phyloP scores from a whole-genome alignment of 2,329 filamentous ascomycete species.

The Chrysoporthe puriensis region DNA sequence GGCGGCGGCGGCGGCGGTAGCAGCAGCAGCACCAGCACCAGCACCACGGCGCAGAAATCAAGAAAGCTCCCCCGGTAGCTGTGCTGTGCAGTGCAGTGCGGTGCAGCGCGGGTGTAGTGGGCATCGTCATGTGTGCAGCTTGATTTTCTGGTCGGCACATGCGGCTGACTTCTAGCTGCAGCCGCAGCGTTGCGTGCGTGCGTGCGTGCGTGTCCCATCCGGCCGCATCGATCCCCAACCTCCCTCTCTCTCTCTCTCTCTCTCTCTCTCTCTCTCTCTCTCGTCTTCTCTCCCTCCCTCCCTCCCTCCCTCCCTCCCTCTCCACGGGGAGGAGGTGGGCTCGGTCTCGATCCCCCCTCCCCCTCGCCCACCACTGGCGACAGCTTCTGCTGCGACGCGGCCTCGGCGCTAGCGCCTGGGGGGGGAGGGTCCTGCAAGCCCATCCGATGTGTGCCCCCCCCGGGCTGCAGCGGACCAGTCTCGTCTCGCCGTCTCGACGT shows the following conservation, averaged over 20 bases:
- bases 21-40: not conserved
- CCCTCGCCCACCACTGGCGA: not conserved
- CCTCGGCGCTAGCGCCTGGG: too few species aligned
- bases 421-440: too few species aligned
- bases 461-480: not conserved
- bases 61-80: not conserved
- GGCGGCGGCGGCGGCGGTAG: too few species aligned
- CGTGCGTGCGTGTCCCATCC: too few species aligned
- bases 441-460: too few species aligned
- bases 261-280: not conserved
- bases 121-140: slow-evolving; percentile 17
- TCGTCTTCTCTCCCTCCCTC: not conserved
- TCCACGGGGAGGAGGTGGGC: too few species aligned
- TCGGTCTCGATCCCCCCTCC: too few species aligned
- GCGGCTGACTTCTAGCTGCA: slow-evolving; percentile 22
- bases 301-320: not conserved
- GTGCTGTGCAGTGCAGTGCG: too few species aligned
- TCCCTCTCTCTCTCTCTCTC: not conserved
- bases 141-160: slow-evolving; percentile 17
- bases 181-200: not conserved
- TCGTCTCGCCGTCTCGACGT: not conserved
- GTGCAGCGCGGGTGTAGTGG: not conserved
- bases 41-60: not conserved
- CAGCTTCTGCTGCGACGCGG: too few species aligned
- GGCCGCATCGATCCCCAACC: too few species aligned